These are phyloP conservation scores for Toxoplasma gondii DNA, from an alignment of 169 alveolate genomes.

Conservation along the genomic window DNA sequence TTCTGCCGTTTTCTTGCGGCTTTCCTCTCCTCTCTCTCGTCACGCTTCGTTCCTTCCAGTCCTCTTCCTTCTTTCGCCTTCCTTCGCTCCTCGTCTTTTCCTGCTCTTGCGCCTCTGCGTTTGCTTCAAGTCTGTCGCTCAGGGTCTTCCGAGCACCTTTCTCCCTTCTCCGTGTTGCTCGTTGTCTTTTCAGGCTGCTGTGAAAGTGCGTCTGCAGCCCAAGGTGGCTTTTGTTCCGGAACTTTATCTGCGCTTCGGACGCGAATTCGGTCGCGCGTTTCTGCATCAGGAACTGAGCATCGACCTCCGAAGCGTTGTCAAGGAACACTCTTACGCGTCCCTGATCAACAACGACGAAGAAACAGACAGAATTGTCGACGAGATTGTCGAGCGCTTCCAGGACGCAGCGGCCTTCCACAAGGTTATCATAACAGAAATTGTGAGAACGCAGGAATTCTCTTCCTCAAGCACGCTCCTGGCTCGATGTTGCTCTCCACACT, in stretches of 20 bases:
- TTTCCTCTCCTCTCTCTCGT: too few relatives aligned
- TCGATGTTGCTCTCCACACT: too few relatives aligned
- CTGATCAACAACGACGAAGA: constrained; percentile 14
- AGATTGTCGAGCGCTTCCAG: neutral
- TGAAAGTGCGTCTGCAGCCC: constrained; percentile 35
- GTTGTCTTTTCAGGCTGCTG: neutral
- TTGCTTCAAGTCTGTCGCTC: too few relatives aligned
- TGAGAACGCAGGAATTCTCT: neutral
- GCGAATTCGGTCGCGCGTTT: constrained; percentile 34
- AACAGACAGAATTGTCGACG: constrained; percentile 5
- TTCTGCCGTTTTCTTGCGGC: too few relatives aligned
- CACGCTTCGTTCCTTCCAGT: too few relatives aligned
- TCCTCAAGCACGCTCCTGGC: neutral
- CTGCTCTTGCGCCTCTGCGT: too few relatives aligned
- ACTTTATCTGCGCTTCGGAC: constrained; percentile 45
- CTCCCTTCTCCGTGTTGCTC: neutral
- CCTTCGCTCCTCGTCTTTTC: too few relatives aligned
- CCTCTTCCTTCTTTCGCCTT: too few relatives aligned
- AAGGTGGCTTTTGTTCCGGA: constrained; percentile 56
- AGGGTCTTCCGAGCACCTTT: too few relatives aligned
- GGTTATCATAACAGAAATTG: constrained; percentile 42
- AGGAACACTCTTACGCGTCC: constrained; percentile 30
- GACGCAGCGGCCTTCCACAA: constrained; percentile 62
- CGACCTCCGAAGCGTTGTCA: constrained; percentile 36
- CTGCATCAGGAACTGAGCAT: constrained; percentile 32